Percentiles rank a stretch among this genome's conserved stretches.
These are phyloP conservation scores for Pholiota molesta DNA, from an alignment of 768 basidiomycete genomes.

Conservation along the genomic window DNA sequence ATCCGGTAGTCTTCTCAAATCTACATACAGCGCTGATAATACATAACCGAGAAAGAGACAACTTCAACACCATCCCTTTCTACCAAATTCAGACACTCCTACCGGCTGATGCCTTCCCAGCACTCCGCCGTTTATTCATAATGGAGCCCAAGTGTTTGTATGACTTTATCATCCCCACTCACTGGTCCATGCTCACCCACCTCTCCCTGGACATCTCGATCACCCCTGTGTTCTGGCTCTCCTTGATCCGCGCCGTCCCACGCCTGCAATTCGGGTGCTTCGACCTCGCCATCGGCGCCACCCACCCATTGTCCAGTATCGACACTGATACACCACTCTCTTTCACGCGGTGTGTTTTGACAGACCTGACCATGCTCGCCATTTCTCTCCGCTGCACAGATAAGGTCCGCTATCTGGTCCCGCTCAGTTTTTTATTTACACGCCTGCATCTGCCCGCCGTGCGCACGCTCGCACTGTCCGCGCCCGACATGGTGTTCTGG, in stretches of 20 bases:
- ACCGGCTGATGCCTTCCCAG: neutral
- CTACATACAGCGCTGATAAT: neutral
- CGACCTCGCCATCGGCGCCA: neutral
- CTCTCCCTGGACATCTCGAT: neutral
- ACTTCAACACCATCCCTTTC: too few species aligned
- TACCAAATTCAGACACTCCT: too few species aligned
- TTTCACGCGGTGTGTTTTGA: too few species aligned
- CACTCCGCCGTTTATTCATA: neutral
- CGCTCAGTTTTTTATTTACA: neutral
- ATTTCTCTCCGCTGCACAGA: neutral
- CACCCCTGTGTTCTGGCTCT: neutral
- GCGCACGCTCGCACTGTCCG: neutral
- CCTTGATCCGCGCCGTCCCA: neutral
- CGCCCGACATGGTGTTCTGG: neutral
- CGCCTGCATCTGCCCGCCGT: neutral
- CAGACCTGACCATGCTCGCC: neutral
- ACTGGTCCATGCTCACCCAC: neutral
- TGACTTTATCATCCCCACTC: neutral
- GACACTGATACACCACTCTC: too few species aligned
- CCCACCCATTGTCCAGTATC: too few species aligned
- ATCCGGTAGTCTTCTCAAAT: neutral
- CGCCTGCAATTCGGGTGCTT: neutral
- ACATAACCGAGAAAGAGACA: too few species aligned
- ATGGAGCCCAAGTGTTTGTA: too few species aligned
- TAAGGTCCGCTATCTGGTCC: neutral